Percentiles rank a stretch among this genome's conserved stretches.
These are phyloP conservation scores for Chlamydomonas reinhardtii DNA, from an alignment of 163 green algal species.

Conservation along the genomic window DNA sequence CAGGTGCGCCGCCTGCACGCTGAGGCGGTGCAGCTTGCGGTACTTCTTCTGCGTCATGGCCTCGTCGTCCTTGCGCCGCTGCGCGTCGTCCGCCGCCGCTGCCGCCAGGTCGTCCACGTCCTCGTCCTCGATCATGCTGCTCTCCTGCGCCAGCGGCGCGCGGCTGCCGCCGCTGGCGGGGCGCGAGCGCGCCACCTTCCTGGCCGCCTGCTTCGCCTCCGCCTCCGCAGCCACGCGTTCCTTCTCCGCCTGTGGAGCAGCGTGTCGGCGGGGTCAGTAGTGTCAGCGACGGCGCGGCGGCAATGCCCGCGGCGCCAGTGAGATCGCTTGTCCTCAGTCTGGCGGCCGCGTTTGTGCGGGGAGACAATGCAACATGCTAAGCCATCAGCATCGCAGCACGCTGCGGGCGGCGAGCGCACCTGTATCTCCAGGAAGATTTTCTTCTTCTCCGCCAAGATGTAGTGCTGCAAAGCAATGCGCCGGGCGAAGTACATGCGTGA, in stretches of 20 bases:
- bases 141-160: not conserved
- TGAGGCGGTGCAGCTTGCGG: slow-evolving; percentile 29
- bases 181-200: not conserved
- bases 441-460: not conserved
- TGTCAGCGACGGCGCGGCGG: no score
- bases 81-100: not conserved
- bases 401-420: no score
- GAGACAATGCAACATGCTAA: no score
- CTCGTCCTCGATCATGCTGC: not conserved
- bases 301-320: no score
- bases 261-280: no score
- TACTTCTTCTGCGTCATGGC: not conserved
- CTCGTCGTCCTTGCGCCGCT: not conserved
- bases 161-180: not conserved
- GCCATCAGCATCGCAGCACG: no score
- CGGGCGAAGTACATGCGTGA: no score
- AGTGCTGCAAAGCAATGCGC: no score
- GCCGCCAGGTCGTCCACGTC: not conserved
- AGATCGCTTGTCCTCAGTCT: no score
- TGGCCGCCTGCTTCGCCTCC: not conserved
- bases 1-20: slow-evolving; percentile 40
- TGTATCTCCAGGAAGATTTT: no score
- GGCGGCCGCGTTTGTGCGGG: no score
- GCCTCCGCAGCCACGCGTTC: not conserved
- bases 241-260: not conserved